These are phyloP conservation scores for Rubia peregrina DNA, from an alignment of 305 asterid species.

Conservation along the genomic window DNA sequence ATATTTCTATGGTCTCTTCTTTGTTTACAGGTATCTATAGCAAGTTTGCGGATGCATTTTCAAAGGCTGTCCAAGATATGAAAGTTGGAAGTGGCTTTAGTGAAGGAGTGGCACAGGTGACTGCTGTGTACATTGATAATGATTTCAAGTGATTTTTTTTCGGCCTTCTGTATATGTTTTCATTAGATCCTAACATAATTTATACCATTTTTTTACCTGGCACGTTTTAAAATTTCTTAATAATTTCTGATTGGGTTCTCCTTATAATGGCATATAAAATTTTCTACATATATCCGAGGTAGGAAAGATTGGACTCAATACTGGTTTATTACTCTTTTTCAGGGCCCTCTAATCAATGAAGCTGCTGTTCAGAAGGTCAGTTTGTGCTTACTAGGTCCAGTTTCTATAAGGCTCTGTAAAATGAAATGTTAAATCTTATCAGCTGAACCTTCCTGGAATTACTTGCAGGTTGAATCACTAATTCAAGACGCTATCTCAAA, in stretches of 20 bases:
- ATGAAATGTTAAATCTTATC: conserved; percentile 1
- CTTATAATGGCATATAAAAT: not conserved
- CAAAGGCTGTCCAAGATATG: conserved; percentile 69
- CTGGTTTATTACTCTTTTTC: conserved; percentile 18
- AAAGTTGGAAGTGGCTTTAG: conserved; percentile 93
- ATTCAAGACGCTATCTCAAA: conserved; percentile 83
- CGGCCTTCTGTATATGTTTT: not conserved
- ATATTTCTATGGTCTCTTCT: conserved; percentile 6
- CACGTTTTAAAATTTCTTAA: not conserved
- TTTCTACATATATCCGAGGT: conserved; percentile 6
- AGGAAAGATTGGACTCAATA: conserved; percentile 17
- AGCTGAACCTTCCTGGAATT: conserved; percentile 25
- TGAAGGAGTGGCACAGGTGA: conserved; percentile 87
- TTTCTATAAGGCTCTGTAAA: not conserved
- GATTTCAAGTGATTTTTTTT: not conserved
- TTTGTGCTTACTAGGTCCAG: conserved; percentile 18
- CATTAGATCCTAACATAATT: not conserved
- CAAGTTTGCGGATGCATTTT: conserved; percentile 65
- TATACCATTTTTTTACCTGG: not conserved
- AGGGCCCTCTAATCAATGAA: conserved; percentile 96
- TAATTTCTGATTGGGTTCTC: not conserved
- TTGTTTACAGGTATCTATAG: conserved; percentile 62
- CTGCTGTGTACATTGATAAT: conserved; percentile 7
- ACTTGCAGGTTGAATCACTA: conserved; percentile 69
- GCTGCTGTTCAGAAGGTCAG: conserved; percentile 79